Evolutionary conservation across 106 monocot species (phyloP), one percentile per base, ranked within the genome.

Genomic region (Allium fistulosum): DNA sequence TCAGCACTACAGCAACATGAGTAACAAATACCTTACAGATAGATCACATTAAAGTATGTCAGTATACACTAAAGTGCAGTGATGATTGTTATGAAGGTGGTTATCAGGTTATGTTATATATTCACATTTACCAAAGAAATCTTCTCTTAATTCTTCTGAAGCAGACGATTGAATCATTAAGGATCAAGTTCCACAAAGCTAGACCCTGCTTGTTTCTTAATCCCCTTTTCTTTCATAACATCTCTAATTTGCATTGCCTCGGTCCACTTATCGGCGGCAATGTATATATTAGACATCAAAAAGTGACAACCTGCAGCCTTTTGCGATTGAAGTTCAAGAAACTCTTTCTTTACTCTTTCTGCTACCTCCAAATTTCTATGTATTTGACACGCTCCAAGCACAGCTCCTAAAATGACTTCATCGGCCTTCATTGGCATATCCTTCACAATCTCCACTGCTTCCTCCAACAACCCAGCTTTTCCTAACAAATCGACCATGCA

Each of bases 401-500:
- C 63, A 57, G 94, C 81, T 53, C 86, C 84, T 62, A 86, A 51
- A 18, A 90, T 63, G 72, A 80, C 72, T 12, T 78, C 70, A 63
- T 94, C 89, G 5, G 94, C 84, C 37, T 79, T 67, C 71, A 77
- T 67, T 11, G 77, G 77, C 77, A 77, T 77, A 22, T 14, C 58
- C 17, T 37, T 46, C 3, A 72, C 59, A 10, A 77, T 13, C 27
- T 46, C 52, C 50, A 51, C 71, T 15, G 77, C 77, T 57, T 62
- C 55, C 6, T 66, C 77, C 53, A 94, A 69, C 48, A 84, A 66
- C 17, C 93, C 90, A 2, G 84, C 76, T 55, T 86, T 57, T 2
- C 86, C 93, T 4, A 94, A 51, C 27, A 94, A 52, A 70, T 94
- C 93, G 48, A 90, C 77, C 75, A 90, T 58, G 57, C 93, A 94